Conservation (phyloP, 73 alveolate genomes). For the Blepharisma japonicum region DNA sequence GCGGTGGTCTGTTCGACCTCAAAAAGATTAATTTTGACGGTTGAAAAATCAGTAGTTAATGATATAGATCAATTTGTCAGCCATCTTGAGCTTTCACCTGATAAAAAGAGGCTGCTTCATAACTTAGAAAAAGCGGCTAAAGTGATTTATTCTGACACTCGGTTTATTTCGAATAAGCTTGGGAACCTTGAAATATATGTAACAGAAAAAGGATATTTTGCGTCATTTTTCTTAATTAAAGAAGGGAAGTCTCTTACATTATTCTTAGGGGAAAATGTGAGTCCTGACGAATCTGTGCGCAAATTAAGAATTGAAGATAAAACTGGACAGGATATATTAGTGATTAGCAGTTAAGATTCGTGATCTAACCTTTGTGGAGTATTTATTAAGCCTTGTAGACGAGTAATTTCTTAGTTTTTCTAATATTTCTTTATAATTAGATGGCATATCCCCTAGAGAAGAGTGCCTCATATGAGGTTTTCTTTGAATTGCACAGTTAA, state of each 20-base stretch:
- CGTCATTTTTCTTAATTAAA: neutral
- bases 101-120: conserved; percentile 1
- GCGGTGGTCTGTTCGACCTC: neutral
- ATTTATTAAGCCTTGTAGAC: too few species aligned
- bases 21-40: neutral
- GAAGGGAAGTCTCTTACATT: neutral
- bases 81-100: neutral
- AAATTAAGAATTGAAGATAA: neutral
- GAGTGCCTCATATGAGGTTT: too few species aligned
- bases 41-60: neutral
- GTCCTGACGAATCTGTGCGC: neutral
- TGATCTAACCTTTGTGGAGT: too few species aligned
- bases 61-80: neutral
- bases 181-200: neutral
- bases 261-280: neutral
- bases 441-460: too few species aligned
- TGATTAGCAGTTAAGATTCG: neutral
- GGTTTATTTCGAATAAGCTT: conserved; percentile 22
- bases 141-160: neutral
- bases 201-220: neutral
- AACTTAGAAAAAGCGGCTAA: neutral
- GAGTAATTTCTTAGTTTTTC: too few species aligned
- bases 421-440: too few species aligned
- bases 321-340: neutral
- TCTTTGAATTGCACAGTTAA: too few species aligned